Base-by-base conservation (phyloP, 495 filamentous ascomycete genomes). In the Pseudoneurospora amorphoporcata region DNA sequence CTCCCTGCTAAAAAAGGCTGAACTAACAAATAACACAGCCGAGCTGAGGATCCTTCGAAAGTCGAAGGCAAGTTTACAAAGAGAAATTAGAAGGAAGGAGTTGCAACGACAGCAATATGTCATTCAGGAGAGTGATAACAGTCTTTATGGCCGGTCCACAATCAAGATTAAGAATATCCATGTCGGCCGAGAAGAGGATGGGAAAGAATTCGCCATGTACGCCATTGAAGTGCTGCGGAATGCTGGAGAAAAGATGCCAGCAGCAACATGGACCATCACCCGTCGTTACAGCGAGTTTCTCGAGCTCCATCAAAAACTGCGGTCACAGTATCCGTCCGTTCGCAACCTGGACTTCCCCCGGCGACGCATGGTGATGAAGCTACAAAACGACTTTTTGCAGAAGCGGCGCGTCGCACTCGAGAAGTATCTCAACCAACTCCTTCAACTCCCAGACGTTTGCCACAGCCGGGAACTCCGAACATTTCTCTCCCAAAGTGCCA, bases 51-150 rank as follows among this genome's bases (percentile, higher is more conserved):
- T 99, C 47, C 80, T 99, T 40, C 89, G 92, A 42, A 99, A 99
- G 79, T 97, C 94, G 4, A 97, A 95, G 78, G 89, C 92, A 17
- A 98, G 95, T 79, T 85, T 99, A 72, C 90, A 97, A 76, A 87
- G 95, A 53, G 96, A 99, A 79, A 93, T 97, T 43, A 87, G 92
- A 45, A 89, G 95, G 39, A 98, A 98, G 79, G 95, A 98, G 82
- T 86, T 99, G 77, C 96, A 99, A 81, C 87, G 94, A 47, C 94
- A 97, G 81, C 96, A 98, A 79, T 99, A 98, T 76, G 93, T 96
- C 74, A 90, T 98, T 45, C 96, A 99, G 79, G 95, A 98, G 80
- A 97, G 94, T 78, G 96, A 98, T 77, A 99, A 98, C 81, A 97
- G 94, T 80, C 84, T 99, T 47, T 98, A 95, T 80, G 95, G 95